A percentile compares a stretch with the other conserved stretches of the same genome.
Evolutionary conservation across 768 basidiomycete species (phyloP).

Genomic region (Aureoboletus auriporus): DNA sequence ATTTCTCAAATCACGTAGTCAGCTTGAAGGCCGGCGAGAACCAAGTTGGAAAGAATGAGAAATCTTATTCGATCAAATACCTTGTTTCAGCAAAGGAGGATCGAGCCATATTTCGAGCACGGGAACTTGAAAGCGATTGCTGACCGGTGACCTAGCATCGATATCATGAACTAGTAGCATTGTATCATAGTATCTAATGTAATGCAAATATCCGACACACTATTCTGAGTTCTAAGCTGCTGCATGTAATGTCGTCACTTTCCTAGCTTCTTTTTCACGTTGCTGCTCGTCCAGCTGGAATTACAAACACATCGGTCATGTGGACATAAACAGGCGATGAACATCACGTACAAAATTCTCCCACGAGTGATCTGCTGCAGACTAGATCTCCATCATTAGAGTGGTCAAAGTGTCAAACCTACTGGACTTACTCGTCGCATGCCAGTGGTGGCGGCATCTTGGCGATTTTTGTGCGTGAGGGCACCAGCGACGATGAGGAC

Average conservation of each 20-base stretch:
- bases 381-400: slow-evolving; percentile 7
- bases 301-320: neutral
- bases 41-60: too few species aligned
- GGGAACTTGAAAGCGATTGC: too few species aligned
- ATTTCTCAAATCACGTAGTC: too few species aligned
- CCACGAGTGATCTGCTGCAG: slow-evolving; percentile 27
- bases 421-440: slow-evolving; percentile 20
- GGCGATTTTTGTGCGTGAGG: slow-evolving; percentile 49
- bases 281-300: slow-evolving; percentile 27
- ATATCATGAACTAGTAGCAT: too few species aligned
- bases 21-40: too few species aligned
- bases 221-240: neutral
- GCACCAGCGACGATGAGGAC: slow-evolving; percentile 68
- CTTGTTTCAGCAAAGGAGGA: too few species aligned
- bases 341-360: slow-evolving; percentile 20
- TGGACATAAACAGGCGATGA: neutral
- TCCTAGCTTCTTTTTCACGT: slow-evolving; percentile 19
- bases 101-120: too few species aligned
- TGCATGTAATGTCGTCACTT: neutral
- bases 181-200: too few species aligned
- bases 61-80: too few species aligned
- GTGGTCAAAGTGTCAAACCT: too few species aligned
- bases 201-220: too few species aligned
- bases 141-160: too few species aligned
- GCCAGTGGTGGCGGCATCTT: slow-evolving; percentile 30